Evolutionary conservation across 225 moss, liverwort and hornwort genomes (phyloP).

Genomic region (Marchantia polymorpha): DNA sequence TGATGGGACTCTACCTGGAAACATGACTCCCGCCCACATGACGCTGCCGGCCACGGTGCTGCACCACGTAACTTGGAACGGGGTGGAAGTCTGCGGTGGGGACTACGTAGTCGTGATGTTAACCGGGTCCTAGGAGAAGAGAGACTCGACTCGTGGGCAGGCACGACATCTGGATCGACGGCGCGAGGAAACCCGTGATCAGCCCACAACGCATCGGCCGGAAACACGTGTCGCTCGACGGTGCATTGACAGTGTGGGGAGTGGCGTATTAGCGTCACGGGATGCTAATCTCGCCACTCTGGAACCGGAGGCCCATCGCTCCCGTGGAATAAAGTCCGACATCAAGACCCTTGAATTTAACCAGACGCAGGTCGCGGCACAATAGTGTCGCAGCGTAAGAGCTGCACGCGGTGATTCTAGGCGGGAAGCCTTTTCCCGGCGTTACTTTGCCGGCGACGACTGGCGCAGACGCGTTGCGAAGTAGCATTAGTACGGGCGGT

Average conservation of each 20-base stretch:
- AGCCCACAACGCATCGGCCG: neutral
- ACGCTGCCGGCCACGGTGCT: no score
- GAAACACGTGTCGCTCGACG: neutral
- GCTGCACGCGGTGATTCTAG: constrained; percentile 8
- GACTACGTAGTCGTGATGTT: no score
- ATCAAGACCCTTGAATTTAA: neutral
- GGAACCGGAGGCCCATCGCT: neutral
- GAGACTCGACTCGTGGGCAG: no score
- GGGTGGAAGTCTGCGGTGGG: no score
- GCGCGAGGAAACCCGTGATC: no score
- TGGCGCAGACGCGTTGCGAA: neutral
- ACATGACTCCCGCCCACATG: no score
- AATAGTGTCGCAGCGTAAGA: neutral
- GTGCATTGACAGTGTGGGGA: neutral
- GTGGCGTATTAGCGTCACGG: neutral
- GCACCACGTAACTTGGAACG: no score
- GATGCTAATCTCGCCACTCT: neutral
- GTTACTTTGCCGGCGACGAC: neutral
- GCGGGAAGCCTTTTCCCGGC: constrained; percentile 8
- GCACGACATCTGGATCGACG: no score
- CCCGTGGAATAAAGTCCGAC: neutral
- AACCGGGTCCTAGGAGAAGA: no score
- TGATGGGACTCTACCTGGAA: no score
- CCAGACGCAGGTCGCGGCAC: neutral
- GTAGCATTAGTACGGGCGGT: neutral